A percentile compares a stretch with the other conserved stretches of the same genome.
Evolutionary conservation across 495 filamentous ascomycete species (phyloP).

Genomic region (Talaromyces wortmannii): DNA sequence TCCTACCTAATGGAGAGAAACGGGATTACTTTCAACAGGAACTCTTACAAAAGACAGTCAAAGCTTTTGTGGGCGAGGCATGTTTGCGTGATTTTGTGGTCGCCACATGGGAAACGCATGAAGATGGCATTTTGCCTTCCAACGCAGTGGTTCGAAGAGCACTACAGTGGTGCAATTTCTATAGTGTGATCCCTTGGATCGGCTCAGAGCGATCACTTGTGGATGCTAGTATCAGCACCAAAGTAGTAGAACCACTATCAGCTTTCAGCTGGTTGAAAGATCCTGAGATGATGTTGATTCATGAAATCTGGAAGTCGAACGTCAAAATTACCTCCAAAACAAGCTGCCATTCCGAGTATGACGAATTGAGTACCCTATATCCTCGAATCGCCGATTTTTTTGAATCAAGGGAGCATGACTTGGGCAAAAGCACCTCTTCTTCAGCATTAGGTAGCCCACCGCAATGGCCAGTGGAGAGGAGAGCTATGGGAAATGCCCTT

Average conservation of each 20-base stretch:
- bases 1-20: conserved; percentile 36
- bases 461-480: conserved; percentile 30
- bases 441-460: conserved; percentile 24
- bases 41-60: conserved; percentile 35
- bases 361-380: conserved; percentile 18
- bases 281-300: conserved; percentile 39
- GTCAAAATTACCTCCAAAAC: conserved; percentile 16
- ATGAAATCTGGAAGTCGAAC: conserved; percentile 45
- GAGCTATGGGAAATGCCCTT: conserved; percentile 36
- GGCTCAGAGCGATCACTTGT: conserved; percentile 32
- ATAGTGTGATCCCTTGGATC: conserved; percentile 48
- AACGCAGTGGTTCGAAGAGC: conserved; percentile 48
- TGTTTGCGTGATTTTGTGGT: conserved; percentile 41
- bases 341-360: conserved; percentile 15
- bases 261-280: conserved; percentile 54
- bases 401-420: conserved; percentile 14
- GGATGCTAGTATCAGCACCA: conserved; percentile 27
- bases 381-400: conserved; percentile 20
- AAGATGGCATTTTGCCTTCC: conserved; percentile 34
- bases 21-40: conserved; percentile 44
- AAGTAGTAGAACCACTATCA: conserved; percentile 35
- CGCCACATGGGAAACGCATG: conserved; percentile 48
- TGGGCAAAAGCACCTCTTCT: not conserved
- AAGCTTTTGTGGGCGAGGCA: conserved; percentile 48
- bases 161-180: conserved; percentile 50